These are phyloP conservation scores for Kuraishia piskuri DNA, from an alignment of 805 yeast species.

Conservation along the genomic window DNA sequence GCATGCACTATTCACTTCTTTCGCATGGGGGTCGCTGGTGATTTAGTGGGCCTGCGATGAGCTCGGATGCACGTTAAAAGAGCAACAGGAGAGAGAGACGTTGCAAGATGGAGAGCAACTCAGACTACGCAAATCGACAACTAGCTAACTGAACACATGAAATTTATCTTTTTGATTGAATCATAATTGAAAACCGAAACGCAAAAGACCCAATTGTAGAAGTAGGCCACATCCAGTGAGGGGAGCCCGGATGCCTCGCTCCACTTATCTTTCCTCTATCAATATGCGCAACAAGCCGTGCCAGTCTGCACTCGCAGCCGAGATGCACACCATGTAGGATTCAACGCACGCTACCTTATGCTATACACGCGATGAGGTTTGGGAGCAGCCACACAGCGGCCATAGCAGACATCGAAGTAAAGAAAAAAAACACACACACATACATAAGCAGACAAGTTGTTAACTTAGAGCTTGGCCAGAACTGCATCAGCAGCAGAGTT, in stretches of 20 bases:
- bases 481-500: conserved; percentile 17
- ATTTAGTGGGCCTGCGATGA: no score
- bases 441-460: background rate
- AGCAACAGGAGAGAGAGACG: no score
- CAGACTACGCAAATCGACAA: no score
- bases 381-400: background rate
- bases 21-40: no score
- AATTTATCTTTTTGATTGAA: background rate
- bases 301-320: background rate
- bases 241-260: background rate
- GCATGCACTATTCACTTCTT: no score
- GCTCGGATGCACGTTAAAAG: no score
- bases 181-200: background rate
- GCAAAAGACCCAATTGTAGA: background rate
- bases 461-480: conserved; percentile 15
- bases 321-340: background rate
- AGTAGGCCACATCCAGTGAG: background rate
- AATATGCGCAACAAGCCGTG: background rate
- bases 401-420: background rate
- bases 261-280: no score
- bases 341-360: background rate
- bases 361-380: background rate
- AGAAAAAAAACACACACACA: background rate
- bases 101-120: no score
- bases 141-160: background rate